Conservation (phyloP, 192 early-diverging fungal species). For the Umbelopsis sp. region DNA sequence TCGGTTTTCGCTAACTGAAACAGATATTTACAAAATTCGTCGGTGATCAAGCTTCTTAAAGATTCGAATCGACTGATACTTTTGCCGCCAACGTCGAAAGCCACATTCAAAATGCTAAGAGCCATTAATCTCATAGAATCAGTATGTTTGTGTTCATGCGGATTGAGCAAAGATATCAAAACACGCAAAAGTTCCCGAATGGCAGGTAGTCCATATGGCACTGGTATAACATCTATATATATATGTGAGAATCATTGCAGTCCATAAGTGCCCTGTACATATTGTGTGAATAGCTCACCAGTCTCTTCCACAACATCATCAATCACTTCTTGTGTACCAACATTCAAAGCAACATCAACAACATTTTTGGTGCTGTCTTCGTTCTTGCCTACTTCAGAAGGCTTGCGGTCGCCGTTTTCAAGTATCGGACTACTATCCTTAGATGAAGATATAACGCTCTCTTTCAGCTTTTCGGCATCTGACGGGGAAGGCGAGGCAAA, state of each 20-base stretch:
- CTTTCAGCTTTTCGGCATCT: not conserved
- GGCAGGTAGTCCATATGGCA: slow-evolving; percentile 81
- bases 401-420: not conserved
- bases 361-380: not conserved
- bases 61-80: slow-evolving; percentile 68
- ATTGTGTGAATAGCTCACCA: not conserved
- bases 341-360: slow-evolving; percentile 11
- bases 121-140: slow-evolving; percentile 93
- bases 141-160: slow-evolving; percentile 87
- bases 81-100: slow-evolving; percentile 82
- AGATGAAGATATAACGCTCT: not conserved
- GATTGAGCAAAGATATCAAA: slow-evolving; percentile 87
- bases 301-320: slow-evolving; percentile 1
- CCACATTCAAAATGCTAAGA: slow-evolving; percentile 83
- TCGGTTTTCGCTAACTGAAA: slow-evolving; percentile 68
- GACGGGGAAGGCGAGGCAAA: slow-evolving; percentile 19
- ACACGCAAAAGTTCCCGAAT: slow-evolving; percentile 91
- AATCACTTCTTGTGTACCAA: not conserved
- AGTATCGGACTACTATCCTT: not conserved
- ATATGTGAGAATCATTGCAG: not conserved
- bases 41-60: slow-evolving; percentile 71
- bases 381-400: not conserved
- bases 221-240: slow-evolving; percentile 26
- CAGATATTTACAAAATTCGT: slow-evolving; percentile 85
- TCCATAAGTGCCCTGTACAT: not conserved